Percentiles rank a stretch among this genome's conserved stretches.
Evolutionary conservation across 129 eudicot genomes (phyloP).

Genomic region (Daucus carota): DNA sequence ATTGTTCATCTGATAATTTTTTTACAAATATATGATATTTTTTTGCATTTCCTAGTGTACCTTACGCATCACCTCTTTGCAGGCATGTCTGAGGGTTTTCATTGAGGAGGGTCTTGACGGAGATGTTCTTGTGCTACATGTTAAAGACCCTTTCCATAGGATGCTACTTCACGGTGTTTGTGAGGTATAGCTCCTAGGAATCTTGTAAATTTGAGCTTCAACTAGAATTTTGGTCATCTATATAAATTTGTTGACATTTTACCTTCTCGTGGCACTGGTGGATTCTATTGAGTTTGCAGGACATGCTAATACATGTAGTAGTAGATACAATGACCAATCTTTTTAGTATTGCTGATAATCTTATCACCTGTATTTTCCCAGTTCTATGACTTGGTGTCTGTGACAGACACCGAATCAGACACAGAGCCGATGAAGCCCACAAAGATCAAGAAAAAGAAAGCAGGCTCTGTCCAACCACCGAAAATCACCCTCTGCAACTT

Average conservation of each 20-base stretch:
- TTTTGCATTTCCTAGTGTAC: background rate
- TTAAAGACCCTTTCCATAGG: constrained; percentile 84
- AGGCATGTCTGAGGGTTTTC: constrained; percentile 71
- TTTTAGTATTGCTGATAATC: background rate
- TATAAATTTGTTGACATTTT: background rate
- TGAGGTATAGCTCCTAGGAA: constrained; percentile 45
- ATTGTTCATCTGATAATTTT: background rate
- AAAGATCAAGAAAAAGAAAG: constrained; percentile 65
- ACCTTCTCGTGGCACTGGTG: background rate
- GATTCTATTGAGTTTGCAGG: background rate
- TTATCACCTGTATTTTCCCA: constrained; percentile 28
- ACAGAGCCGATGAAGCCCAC: constrained; percentile 47
- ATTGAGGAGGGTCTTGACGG: constrained; percentile 36
- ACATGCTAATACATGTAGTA: background rate
- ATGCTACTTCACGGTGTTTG: constrained; percentile 95
- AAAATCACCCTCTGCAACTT: constrained; percentile 74
- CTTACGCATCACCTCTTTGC: background rate
- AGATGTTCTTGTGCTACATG: constrained; percentile 55
- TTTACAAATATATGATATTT: background rate
- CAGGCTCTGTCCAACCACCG: constrained; percentile 43
- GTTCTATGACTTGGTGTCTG: constrained; percentile 76
- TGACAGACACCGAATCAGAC: constrained; percentile 52
- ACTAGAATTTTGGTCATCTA: background rate
- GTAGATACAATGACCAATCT: too few relatives aligned
- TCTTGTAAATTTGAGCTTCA: background rate